phyloP scores from a whole-genome alignment of 306 rosid species.

The Adenanthera pavonina region DNA sequence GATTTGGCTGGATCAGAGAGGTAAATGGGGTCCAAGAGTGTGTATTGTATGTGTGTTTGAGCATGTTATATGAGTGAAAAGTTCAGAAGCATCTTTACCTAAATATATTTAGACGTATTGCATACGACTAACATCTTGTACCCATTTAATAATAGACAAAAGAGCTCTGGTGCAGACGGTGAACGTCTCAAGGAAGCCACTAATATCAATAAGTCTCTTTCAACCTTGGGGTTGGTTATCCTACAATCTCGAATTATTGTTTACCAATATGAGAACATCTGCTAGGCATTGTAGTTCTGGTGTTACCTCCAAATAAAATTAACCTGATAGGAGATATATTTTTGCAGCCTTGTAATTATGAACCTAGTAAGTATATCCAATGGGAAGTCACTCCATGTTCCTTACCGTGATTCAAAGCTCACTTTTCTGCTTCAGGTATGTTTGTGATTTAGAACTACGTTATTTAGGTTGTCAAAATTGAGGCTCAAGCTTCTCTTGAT shows the following conservation, averaged over 20 bases:
- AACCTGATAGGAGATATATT: slow-evolving; percentile 31
- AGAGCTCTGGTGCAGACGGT: slow-evolving; percentile 99
- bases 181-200: slow-evolving; percentile 99
- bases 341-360: slow-evolving; percentile 95
- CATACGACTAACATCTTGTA: slow-evolving; percentile 7
- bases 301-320: slow-evolving; percentile 9
- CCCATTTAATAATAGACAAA: slow-evolving; percentile 68
- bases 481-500: slow-evolving; percentile 4
- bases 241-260: slow-evolving; percentile 25
- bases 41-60: slow-evolving; percentile 11
- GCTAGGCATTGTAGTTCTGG: slow-evolving; percentile 9
- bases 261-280: neutral
- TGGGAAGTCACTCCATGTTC: slow-evolving; percentile 96
- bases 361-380: slow-evolving; percentile 80
- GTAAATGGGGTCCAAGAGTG: slow-evolving; percentile 47
- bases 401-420: slow-evolving; percentile 95
- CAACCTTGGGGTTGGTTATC: slow-evolving; percentile 84
- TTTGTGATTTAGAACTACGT: slow-evolving; percentile 29
- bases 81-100: neutral
- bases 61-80: slow-evolving; percentile 15
- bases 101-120: neutral
- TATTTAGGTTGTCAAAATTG: slow-evolving; percentile 20
- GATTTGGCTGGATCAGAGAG: slow-evolving; percentile 99
- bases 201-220: slow-evolving; percentile 95
- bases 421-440: slow-evolving; percentile 96